phyloP scores from a whole-genome alignment of 805 yeast species.

The Hanseniaspora thailandica region DNA sequence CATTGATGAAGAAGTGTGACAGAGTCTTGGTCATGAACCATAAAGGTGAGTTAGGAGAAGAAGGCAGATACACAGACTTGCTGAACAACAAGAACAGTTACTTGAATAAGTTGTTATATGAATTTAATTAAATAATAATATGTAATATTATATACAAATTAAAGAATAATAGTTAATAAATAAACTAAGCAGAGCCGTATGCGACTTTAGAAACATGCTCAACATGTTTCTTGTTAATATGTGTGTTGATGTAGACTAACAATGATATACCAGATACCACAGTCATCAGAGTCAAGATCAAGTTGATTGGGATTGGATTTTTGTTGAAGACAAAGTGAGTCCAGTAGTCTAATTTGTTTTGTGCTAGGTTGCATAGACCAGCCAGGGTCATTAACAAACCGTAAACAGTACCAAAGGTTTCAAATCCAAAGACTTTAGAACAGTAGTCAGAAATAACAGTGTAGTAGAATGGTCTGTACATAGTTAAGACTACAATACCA shows the following conservation, averaged over 20 bases:
- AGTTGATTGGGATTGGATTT: conserved; percentile 74
- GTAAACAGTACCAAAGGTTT: conserved; percentile 82
- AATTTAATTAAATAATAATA: background rate
- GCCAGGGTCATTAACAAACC: conserved; percentile 75
- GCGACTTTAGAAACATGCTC: background rate
- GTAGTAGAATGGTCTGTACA: conserved; percentile 83
- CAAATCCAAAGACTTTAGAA: conserved; percentile 87
- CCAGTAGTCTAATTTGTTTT: conserved; percentile 52
- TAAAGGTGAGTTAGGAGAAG: conserved; percentile 38
- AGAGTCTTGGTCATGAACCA: conserved; percentile 36
- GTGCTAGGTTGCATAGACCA: conserved; percentile 68
- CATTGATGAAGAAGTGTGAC: conserved; percentile 51
- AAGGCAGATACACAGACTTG: conserved; percentile 32
- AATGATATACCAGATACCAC: conserved; percentile 24
- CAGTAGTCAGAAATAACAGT: conserved; percentile 86
- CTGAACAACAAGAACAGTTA: conserved; percentile 15
- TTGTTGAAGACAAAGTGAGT: conserved; percentile 58
- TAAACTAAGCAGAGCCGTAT: conserved; percentile 11
- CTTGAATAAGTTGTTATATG: conserved; percentile 1
- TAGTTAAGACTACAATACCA: conserved; percentile 62
- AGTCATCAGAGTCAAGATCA: conserved; percentile 43
- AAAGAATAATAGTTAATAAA: background rate
- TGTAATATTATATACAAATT: background rate
- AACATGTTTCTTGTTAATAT: background rate
- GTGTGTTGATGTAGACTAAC: conserved; percentile 1